Evolutionary conservation across 2,329 filamentous ascomycete genomes (phyloP), one percentile per base, ranked within the genome.

Genomic region (Colletotrichum tropicale): DNA sequence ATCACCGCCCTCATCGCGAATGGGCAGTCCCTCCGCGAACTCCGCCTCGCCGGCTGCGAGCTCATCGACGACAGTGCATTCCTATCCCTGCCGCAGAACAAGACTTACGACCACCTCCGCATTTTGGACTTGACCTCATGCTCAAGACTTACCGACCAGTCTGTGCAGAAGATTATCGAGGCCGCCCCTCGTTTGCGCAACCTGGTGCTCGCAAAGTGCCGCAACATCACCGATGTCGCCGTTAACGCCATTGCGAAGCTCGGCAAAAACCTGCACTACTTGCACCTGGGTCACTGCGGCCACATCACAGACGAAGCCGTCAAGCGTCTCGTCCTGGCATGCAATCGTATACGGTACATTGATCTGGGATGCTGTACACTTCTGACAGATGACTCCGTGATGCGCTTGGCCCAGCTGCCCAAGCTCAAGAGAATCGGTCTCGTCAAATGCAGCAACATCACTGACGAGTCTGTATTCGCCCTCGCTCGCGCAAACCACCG

Each of bases 331-430:
- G 95, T 98, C 52, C 93, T 94, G 79, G 89, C 89, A 69, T 99
- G 97, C 88, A 98, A 96, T 81, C 92, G 97, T 28, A 98, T 99
- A 79, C 92, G 97, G 71, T 99, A 99, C 83, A 99, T 99, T 78
- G 97, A 99, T 82, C 88, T 99, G 58, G 97, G 97, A n/a, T 98
- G 97, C 86, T 99, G 97, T 85, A 91, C 91, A 16, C 93, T 95
- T 79, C 88, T 99, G 76, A 98, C 97, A 0, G 97, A 99, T 80
- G 89, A 90, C 13, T 98, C 96, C 26, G 94, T 99, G 18, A 94
- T 91, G 77, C 93, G 95, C 78, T 88, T 99, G 48, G 96, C 97
- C 7, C 92, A 92, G 16, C 89, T 99, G 8, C 97, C 97, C 5
- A 99, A 99, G 84, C 88, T 99, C 69, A 96, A 98, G 87, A 91